Conservation (phyloP, 805 yeast genomes). For the Yamadazyma kitorensis region DNA sequence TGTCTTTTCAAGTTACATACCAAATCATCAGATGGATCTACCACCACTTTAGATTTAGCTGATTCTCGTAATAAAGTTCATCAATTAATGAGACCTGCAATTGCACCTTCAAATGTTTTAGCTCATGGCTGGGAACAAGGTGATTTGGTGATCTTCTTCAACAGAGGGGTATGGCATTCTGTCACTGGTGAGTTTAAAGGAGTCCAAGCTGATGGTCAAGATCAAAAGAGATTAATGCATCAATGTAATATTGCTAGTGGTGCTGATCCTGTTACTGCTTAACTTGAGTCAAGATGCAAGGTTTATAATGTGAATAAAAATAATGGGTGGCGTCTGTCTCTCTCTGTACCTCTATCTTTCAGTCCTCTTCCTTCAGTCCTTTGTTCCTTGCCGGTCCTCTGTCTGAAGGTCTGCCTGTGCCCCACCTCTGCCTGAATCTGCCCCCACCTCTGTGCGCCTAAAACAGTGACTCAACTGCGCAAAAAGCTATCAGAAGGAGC, state of each 20-base stretch:
- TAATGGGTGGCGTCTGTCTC: too few species aligned
- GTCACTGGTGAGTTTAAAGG: constrained; percentile 83
- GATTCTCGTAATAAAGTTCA: constrained; percentile 75
- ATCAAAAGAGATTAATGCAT: constrained; percentile 84
- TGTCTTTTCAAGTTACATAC: constrained; percentile 67
- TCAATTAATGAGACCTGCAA: constrained; percentile 81
- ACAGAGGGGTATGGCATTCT: constrained; percentile 89
- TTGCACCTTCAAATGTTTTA: constrained; percentile 68
- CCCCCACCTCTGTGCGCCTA: too few species aligned
- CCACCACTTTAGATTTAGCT: constrained; percentile 51
- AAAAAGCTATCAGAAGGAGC: too few species aligned
- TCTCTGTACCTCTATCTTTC: too few species aligned
- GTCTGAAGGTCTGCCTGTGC: too few species aligned
- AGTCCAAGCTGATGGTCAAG: constrained; percentile 41
- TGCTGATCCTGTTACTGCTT: constrained; percentile 49
- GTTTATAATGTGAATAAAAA: too few species aligned
- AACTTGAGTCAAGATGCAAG: too few species aligned
- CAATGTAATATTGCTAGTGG: constrained; percentile 92
- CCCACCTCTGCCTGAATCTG: too few species aligned
- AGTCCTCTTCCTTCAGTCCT: too few species aligned
- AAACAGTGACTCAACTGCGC: too few species aligned
- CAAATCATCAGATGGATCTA: constrained; percentile 50
- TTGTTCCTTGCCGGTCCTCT: too few species aligned
- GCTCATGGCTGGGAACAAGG: constrained; percentile 84
- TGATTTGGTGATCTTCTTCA: constrained; percentile 81